Percentiles rank a stretch among this genome's conserved stretches.
These are phyloP conservation scores for Pezicula neosporulosa DNA, from an alignment of 2,329 filamentous ascomycete species.

Conservation along the genomic window DNA sequence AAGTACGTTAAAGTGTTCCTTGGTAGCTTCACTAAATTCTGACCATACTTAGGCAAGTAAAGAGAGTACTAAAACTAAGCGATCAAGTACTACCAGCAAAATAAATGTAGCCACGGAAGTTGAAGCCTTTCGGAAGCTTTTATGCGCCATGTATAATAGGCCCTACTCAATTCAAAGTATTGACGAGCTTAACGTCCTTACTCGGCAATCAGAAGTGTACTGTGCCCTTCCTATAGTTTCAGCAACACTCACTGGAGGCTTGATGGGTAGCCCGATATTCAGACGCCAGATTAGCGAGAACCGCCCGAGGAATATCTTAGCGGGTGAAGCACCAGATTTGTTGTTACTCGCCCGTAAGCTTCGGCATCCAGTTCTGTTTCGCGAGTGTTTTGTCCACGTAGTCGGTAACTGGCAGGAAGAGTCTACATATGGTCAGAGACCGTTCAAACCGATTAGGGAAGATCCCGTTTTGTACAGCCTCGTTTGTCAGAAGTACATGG, in stretches of 20 bases:
- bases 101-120: neutral
- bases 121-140: slow-evolving; percentile 7
- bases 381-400: slow-evolving; percentile 10
- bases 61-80: no score
- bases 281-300: neutral
- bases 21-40: no score
- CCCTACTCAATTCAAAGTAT: slow-evolving; percentile 4
- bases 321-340: neutral
- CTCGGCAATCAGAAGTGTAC: slow-evolving; percentile 9
- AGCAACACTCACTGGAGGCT: neutral
- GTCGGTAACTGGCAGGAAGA: slow-evolving; percentile 4
- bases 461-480: no score
- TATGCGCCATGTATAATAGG: slow-evolving; percentile 10
- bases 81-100: no score
- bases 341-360: slow-evolving; percentile 5
- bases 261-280: neutral
- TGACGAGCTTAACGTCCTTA: neutral
- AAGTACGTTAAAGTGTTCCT: neutral
- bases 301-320: neutral
- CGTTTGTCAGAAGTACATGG: no score
- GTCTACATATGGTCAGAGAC: no score
- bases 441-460: no score
- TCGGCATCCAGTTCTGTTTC: slow-evolving; percentile 9
- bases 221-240: slow-evolving; percentile 6
- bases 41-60: no score